Evolutionary conservation across 1,284 basidiomycete genomes (phyloP).

Genomic region (Xerocomus amazonicus): DNA sequence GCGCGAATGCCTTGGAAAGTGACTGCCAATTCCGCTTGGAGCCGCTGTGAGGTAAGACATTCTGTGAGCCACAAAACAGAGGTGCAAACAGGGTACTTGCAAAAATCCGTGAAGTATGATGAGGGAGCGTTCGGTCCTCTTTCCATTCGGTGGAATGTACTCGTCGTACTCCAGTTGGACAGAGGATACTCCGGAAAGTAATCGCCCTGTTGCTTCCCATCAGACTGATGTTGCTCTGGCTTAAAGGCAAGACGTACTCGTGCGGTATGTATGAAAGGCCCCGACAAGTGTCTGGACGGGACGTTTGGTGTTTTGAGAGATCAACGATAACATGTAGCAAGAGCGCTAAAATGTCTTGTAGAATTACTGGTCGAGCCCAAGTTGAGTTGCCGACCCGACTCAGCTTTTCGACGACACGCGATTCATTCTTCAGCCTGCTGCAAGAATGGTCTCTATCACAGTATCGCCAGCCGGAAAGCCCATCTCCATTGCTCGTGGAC

Average conservation of each 20-base stretch:
- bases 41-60: conserved; percentile 44
- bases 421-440: not conserved
- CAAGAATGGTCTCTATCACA: conserved; percentile 56
- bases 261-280: not conserved
- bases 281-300: not conserved
- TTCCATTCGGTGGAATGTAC: conserved; percentile 39
- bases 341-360: not conserved
- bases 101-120: conserved; percentile 69
- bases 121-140: conserved; percentile 44
- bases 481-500: conserved; percentile 45
- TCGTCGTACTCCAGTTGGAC: conserved; percentile 44
- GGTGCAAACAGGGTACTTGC: conserved; percentile 35
- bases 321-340: conserved; percentile 11
- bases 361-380: too few species aligned
- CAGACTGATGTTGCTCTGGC: conserved; percentile 1
- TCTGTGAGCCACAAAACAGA: not conserved
- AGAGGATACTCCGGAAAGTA: conserved; percentile 23
- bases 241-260: conserved; percentile 5
- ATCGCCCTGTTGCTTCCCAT: conserved; percentile 20
- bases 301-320: not conserved
- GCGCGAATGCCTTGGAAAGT: conserved; percentile 61
- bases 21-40: conserved; percentile 81
- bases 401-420: not conserved
- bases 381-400: conserved; percentile 4
- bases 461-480: conserved; percentile 47